Percentiles rank a stretch among this genome's conserved stretches.
Conservation (phyloP, 192 early-diverging fungal genomes). For the Podila epicladia region DNA sequence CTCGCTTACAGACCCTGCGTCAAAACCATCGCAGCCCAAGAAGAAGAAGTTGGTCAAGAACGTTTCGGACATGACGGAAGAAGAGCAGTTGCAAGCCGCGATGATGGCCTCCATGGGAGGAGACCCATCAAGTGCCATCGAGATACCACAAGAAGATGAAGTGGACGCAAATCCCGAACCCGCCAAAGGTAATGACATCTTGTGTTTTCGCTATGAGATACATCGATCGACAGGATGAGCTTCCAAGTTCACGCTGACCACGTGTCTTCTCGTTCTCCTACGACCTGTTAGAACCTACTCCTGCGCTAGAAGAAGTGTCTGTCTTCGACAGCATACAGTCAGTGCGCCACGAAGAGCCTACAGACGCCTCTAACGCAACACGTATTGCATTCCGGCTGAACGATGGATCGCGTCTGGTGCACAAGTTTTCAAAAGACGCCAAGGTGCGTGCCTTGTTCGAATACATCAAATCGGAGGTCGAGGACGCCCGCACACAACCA, state of each 20-base stretch:
- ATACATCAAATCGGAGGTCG: constrained; percentile 79
- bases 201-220: background rate
- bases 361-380: constrained; percentile 66
- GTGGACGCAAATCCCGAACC: constrained; percentile 3
- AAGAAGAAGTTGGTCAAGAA: constrained; percentile 50
- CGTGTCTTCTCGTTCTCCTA: background rate
- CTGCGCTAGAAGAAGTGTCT: constrained; percentile 18
- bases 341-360: constrained; percentile 56
- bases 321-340: constrained; percentile 57
- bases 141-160: constrained; percentile 12
- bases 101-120: constrained; percentile 76
- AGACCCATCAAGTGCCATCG: constrained; percentile 31
- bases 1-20: constrained; percentile 49
- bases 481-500: constrained; percentile 65
- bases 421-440: constrained; percentile 79
- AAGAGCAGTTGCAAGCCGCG: constrained; percentile 88
- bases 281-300: background rate
- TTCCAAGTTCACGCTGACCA: no score
- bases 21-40: constrained; percentile 41
- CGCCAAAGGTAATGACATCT: constrained; percentile 9
- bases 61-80: constrained; percentile 84
- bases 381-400: constrained; percentile 83
- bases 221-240: no score
- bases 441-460: constrained; percentile 83
- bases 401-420: constrained; percentile 82